Conservation (phyloP, 495 filamentous ascomycete genomes). For the Annulohypoxylon stygium region DNA sequence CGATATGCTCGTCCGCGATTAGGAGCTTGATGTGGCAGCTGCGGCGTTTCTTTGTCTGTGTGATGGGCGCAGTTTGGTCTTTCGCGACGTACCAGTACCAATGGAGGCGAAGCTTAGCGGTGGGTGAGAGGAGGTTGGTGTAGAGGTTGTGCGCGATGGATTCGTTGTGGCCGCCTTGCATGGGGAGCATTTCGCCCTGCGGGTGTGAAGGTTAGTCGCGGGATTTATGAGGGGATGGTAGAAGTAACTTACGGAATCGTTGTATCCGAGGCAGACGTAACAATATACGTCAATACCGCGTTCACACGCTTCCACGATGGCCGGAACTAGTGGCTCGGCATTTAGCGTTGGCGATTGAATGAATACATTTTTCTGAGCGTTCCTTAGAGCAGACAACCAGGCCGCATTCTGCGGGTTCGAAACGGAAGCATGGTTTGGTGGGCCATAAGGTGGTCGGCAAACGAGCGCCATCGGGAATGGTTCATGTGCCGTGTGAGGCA, state of each 20-base stretch:
- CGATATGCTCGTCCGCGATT: constrained; percentile 75
- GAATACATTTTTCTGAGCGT: constrained; percentile 72
- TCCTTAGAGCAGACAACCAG: constrained; percentile 75
- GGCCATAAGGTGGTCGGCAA: constrained; percentile 73
- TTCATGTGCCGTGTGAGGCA: constrained; percentile 64
- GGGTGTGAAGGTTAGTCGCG: neutral
- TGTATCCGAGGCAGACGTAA: constrained; percentile 82
- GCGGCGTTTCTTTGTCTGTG: constrained; percentile 70
- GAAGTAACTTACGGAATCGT: constrained; percentile 67
- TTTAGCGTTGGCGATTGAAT: constrained; percentile 84
- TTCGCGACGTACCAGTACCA: constrained; percentile 78
- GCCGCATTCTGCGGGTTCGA: constrained; percentile 74
- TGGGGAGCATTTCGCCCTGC: constrained; percentile 77
- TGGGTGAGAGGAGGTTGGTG: constrained; percentile 57
- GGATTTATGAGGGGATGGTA: neutral
- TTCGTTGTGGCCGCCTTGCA: constrained; percentile 83
- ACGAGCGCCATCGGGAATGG: constrained; percentile 80
- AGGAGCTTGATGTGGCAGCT: constrained; percentile 83
- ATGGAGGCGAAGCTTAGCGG: constrained; percentile 64
- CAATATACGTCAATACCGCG: constrained; percentile 74
- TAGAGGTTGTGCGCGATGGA: constrained; percentile 71
- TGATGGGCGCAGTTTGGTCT: constrained; percentile 75
- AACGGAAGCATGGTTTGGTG: constrained; percentile 69
- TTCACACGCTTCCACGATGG: constrained; percentile 68
- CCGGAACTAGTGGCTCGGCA: constrained; percentile 70